Evolutionary conservation across 1,284 basidiomycete species (phyloP).

Genomic region (Gyrodon tennesseensis): DNA sequence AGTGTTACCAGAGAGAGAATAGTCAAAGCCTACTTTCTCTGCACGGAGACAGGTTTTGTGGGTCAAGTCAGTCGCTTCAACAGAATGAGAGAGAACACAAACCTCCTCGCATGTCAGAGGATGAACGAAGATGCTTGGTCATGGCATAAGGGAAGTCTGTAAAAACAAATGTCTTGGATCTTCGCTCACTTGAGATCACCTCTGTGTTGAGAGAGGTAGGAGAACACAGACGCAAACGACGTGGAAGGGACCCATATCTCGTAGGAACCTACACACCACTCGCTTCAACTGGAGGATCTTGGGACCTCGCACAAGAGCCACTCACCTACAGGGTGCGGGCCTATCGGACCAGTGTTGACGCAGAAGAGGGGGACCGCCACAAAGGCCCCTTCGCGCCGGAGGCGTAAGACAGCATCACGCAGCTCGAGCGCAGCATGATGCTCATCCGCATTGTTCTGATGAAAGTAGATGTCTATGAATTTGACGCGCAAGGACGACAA

Average conservation of each 20-base stretch:
- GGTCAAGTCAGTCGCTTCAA: neutral
- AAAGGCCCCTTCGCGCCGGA: constrained; percentile 71
- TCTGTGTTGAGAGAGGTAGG: constrained; percentile 66
- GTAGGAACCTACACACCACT: constrained; percentile 59
- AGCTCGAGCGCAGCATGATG: constrained; percentile 65
- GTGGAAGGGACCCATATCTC: constrained; percentile 75
- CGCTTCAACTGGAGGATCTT: neutral
- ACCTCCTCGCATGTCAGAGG: constrained; percentile 69
- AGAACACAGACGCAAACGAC: constrained; percentile 69
- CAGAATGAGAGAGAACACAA: constrained; percentile 28
- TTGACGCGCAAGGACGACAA: neutral
- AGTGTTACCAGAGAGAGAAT: neutral
- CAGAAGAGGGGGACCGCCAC: constrained; percentile 71
- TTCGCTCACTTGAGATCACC: constrained; percentile 61
- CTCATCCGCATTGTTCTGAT: constrained; percentile 62
- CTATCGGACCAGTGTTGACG: constrained; percentile 66
- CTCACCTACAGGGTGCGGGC: constrained; percentile 74
- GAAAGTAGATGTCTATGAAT: constrained; percentile 69
- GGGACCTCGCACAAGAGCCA: neutral
- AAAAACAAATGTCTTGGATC: neutral
- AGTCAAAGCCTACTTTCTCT: constrained; percentile 44
- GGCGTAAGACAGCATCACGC: constrained; percentile 65
- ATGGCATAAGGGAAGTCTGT: neutral
- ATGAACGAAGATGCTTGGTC: constrained; percentile 57
- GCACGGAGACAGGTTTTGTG: neutral